phyloP scores from a whole-genome alignment of 352 stramenopile genomes.

The Elongisporangium senticosum region DNA sequence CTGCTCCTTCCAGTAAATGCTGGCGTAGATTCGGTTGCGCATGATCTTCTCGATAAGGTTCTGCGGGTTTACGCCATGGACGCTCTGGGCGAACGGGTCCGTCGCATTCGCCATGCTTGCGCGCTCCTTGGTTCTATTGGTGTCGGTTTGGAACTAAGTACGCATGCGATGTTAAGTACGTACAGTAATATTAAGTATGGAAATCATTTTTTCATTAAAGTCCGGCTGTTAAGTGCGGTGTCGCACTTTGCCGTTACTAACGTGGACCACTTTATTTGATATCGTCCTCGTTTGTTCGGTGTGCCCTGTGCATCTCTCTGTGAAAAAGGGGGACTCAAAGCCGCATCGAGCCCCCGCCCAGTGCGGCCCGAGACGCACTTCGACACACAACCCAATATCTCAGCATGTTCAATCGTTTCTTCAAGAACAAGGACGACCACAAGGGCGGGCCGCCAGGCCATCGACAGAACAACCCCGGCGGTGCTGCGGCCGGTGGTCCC shows the following conservation, averaged over 20 bases:
- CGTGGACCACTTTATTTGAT: neutral
- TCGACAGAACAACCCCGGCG: conserved; percentile 24
- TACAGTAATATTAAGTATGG: neutral
- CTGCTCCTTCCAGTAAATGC: conserved; percentile 97
- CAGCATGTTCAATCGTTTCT: conserved; percentile 74
- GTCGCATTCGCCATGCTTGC: conserved; percentile 80
- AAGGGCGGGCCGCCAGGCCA: conserved; percentile 56
- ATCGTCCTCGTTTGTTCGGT: neutral
- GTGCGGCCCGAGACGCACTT: neutral
- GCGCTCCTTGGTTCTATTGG: neutral
- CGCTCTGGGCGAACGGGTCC: conserved; percentile 82
- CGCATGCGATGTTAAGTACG: no score
- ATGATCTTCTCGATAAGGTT: conserved; percentile 99
- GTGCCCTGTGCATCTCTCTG: conserved; percentile 1
- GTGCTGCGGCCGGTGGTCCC: conserved; percentile 8
- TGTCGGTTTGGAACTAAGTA: neutral
- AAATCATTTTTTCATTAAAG: no score
- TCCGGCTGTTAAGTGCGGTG: neutral
- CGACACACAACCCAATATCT: neutral
- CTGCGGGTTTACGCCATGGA: conserved; percentile 97
- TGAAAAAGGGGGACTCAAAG: neutral
- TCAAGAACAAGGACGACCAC: conserved; percentile 79
- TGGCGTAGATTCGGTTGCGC: conserved; percentile 94
- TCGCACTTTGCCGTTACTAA: neutral
- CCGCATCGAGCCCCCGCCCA: neutral